These are phyloP conservation scores for Yamadazyma atmosphaerica DNA, from an alignment of 1,139 yeast species.

Conservation along the genomic window DNA sequence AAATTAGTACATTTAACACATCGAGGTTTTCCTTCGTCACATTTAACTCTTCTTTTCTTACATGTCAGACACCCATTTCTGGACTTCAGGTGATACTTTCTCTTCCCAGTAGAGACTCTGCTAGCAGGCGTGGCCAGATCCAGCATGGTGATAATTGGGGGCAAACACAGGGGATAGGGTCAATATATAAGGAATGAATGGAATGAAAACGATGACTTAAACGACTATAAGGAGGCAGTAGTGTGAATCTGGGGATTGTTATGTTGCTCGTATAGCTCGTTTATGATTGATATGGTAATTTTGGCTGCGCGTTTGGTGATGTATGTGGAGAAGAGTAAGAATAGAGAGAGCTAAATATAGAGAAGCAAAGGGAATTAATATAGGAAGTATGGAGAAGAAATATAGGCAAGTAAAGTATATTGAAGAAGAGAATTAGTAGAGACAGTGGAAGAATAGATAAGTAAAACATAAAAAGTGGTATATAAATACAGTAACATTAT, in stretches of 20 bases:
- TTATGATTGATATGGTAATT: constrained; percentile 1
- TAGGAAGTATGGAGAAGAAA: no score
- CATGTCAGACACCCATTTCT: constrained; percentile 88
- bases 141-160: no score
- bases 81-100: constrained; percentile 84
- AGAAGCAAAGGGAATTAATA: no score
- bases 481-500: no score
- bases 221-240: constrained; percentile 1
- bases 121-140: constrained; percentile 5
- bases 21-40: constrained; percentile 82
- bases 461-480: no score
- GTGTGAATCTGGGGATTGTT: not conserved
- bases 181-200: not conserved
- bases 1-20: constrained; percentile 79
- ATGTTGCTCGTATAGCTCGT: constrained; percentile 11
- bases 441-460: no score
- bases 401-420: no score
- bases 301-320: not conserved
- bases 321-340: no score
- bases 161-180: no score
- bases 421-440: no score
- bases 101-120: constrained; percentile 41
- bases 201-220: not conserved
- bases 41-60: constrained; percentile 83
- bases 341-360: no score